Conservation (phyloP, 1,284 basidiomycete species). For the Ustilago bromivora region DNA sequence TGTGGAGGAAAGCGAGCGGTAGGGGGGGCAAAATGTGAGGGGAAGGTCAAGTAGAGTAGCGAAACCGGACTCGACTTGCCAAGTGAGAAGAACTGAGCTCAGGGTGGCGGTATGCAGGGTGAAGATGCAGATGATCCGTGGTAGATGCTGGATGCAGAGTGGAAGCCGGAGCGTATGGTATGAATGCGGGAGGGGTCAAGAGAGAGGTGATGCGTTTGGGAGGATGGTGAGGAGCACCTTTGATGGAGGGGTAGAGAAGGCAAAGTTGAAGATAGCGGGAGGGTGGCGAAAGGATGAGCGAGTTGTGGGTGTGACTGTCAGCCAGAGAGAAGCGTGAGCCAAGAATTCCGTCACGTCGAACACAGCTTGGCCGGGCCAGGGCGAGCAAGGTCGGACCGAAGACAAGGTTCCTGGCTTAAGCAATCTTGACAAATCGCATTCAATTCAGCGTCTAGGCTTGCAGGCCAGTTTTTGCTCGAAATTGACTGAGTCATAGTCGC, state of each 20-base stretch:
- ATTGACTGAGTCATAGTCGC: constrained; percentile 2
- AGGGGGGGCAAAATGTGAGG: neutral
- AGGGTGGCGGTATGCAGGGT: constrained; percentile 1
- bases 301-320: constrained; percentile 6
- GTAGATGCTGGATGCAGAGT: neutral
- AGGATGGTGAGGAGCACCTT: constrained; percentile 19
- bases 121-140: neutral
- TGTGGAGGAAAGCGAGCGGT: neutral
- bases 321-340: neutral
- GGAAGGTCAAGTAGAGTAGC: constrained; percentile 15
- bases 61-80: constrained; percentile 35
- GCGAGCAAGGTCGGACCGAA: constrained; percentile 5
- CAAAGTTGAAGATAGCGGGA: neutral
- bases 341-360: constrained; percentile 1
- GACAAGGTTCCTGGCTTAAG: constrained; percentile 6
- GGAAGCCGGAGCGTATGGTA: neutral
- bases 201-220: neutral
- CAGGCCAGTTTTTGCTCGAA: neutral
- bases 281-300: constrained; percentile 22
- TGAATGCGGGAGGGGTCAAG: neutral
- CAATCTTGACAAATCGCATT: constrained; percentile 4
- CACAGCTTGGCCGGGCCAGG: constrained; percentile 1
- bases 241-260: neutral
- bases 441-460: neutral
- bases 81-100: neutral